Evolutionary conservation across 2,329 filamentous ascomycete genomes (phyloP).

Genomic region (Atkinsonella hypoxylon): DNA sequence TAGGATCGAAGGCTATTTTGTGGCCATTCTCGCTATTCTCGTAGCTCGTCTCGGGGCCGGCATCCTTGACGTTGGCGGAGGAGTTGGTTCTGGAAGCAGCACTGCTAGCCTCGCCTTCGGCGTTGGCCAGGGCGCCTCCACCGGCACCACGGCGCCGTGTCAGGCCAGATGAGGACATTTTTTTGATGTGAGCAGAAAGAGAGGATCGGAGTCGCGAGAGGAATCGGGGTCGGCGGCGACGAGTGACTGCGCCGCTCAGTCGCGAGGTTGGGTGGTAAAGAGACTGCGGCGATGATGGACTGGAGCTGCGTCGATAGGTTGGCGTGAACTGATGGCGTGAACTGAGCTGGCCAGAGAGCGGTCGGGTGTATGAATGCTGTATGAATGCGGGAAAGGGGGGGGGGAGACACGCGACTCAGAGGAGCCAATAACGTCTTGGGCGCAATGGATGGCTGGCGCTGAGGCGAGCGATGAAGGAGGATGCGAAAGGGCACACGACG

Average conservation of each 20-base stretch:
- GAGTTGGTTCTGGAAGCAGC: constrained; percentile 46
- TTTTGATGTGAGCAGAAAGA: constrained; percentile 7
- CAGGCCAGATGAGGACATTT: constrained; percentile 37
- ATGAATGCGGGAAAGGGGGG: background rate
- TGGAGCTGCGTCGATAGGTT: background rate
- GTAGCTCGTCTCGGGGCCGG: constrained; percentile 67
- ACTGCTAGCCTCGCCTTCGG: constrained; percentile 44
- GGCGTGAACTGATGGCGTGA: background rate
- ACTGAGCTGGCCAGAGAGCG: background rate
- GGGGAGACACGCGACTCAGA: constrained; percentile 2
- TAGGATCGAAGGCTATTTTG: constrained; percentile 95
- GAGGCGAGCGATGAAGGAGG: background rate
- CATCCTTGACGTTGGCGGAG: constrained; percentile 40
- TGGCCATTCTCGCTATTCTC: constrained; percentile 89
- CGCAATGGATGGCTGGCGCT: background rate
- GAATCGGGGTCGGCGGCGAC: constrained; percentile 2
- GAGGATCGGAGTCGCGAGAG: background rate
- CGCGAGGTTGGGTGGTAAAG: background rate
- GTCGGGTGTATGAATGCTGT: background rate
- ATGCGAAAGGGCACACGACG: background rate
- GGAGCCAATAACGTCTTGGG: background rate
- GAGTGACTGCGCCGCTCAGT: constrained; percentile 6
- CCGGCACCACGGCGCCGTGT: constrained; percentile 60
- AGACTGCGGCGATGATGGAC: background rate
- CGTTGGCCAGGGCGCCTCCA: constrained; percentile 44